These are phyloP conservation scores for Boletus pseudopeckii DNA, from an alignment of 768 basidiomycete genomes.

Conservation along the genomic window DNA sequence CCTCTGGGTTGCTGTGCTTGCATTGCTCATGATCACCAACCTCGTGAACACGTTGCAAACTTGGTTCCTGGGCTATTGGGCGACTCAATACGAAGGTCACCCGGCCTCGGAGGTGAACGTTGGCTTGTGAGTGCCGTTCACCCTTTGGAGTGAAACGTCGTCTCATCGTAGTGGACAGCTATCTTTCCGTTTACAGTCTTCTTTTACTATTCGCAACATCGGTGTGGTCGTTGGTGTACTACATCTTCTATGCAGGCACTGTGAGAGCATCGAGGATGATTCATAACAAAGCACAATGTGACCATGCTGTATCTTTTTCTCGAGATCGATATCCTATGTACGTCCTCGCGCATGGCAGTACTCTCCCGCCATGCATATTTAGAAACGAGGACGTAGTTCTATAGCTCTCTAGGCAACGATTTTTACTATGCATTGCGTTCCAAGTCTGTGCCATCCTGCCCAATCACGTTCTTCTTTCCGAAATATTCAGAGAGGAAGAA, in stretches of 20 bases:
- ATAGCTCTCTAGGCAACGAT: too few relatives aligned
- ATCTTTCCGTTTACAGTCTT: neutral
- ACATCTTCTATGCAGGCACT: neutral
- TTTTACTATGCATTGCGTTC: too few relatives aligned
- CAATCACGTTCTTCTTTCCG: neutral
- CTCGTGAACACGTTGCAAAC: neutral
- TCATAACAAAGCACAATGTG: neutral
- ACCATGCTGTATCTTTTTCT: too few relatives aligned
- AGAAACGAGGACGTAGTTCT: too few relatives aligned
- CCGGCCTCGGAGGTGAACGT: neutral
- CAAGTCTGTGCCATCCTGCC: too few relatives aligned
- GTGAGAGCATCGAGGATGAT: neutral
- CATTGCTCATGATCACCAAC: neutral
- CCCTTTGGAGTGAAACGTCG: too few relatives aligned
- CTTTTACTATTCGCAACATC: neutral
- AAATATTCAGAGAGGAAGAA: too few relatives aligned
- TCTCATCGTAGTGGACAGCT: neutral
- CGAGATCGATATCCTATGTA: too few relatives aligned
- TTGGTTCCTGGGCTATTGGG: constrained; percentile 4
- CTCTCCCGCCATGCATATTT: too few relatives aligned
- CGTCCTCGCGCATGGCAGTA: too few relatives aligned
- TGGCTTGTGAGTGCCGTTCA: neutral
- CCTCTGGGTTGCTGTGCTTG: neutral
- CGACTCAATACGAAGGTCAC: constrained; percentile 1
- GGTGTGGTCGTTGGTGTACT: neutral